Evolutionary conservation across 345 rosid genomes (phyloP).

Genomic region (Trapa incisa): DNA sequence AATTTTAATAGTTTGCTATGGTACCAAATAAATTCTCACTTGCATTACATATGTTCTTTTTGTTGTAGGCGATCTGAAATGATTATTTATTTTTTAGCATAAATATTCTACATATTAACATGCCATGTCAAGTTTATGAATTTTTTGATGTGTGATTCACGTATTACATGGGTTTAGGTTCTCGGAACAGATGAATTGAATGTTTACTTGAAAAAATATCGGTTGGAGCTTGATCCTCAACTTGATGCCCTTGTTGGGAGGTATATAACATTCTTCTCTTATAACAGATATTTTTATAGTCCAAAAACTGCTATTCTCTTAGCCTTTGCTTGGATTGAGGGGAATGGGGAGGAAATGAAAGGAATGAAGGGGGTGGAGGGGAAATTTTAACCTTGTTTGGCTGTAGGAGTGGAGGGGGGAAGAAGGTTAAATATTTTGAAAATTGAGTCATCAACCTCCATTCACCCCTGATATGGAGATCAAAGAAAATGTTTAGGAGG

Average conservation of each 20-base stretch:
- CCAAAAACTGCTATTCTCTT: neutral
- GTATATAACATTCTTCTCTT: slow-evolving; percentile 19
- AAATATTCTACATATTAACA: neutral
- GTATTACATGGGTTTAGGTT: slow-evolving; percentile 33
- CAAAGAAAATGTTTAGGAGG: too few relatives aligned
- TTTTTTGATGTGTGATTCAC: neutral
- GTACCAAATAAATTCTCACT: too few relatives aligned
- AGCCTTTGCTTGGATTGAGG: too few relatives aligned
- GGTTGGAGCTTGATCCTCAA: slow-evolving; percentile 83
- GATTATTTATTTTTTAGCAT: neutral
- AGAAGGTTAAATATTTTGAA: too few relatives aligned
- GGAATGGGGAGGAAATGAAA: too few relatives aligned
- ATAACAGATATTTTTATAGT: neutral
- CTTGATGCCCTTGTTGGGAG: slow-evolving; percentile 88
- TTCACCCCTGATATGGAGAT: too few relatives aligned
- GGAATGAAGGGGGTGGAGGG: too few relatives aligned
- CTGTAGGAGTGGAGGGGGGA: too few relatives aligned
- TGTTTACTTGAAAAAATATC: slow-evolving; percentile 82
- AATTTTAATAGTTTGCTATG: too few relatives aligned
- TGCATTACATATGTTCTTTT: too few relatives aligned
- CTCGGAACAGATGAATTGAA: slow-evolving; percentile 87
- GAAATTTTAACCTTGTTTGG: too few relatives aligned
- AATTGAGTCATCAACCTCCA: too few relatives aligned
- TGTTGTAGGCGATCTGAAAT: neutral
- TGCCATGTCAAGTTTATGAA: neutral